Conservation (phyloP, 2,329 filamentous ascomycete genomes). For the Xylaria sp. region DNA sequence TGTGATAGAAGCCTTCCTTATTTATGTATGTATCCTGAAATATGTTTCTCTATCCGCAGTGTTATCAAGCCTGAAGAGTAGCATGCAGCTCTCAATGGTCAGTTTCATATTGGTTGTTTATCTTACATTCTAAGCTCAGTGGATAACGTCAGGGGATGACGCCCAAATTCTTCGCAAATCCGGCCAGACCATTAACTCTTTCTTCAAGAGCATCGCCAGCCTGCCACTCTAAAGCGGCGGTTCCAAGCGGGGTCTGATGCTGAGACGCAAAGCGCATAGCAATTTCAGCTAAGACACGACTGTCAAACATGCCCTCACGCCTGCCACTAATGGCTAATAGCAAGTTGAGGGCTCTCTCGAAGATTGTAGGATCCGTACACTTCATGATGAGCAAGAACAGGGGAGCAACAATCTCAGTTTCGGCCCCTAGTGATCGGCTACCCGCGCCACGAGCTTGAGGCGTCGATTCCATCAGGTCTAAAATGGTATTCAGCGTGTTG, state of each 20-base stretch:
- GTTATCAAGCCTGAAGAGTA: neutral
- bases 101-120: neutral
- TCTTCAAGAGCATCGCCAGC: conserved; percentile 4
- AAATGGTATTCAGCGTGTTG: conserved; percentile 3
- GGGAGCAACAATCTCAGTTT: conserved; percentile 22
- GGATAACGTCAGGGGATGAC: neutral
- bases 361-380: conserved; percentile 20
- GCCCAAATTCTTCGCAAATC: conserved; percentile 15
- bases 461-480: conserved; percentile 22
- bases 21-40: neutral
- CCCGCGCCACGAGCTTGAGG: conserved; percentile 1
- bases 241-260: neutral
- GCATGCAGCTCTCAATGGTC: neutral
- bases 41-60: neutral
- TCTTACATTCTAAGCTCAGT: neutral
- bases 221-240: conserved; percentile 13
- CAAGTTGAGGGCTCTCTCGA: conserved; percentile 18
- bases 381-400: conserved; percentile 25
- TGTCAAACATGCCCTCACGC: conserved; percentile 24
- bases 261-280: conserved; percentile 10
- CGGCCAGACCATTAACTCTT: conserved; percentile 6
- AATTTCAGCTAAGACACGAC: conserved; percentile 16
- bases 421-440: conserved; percentile 9
- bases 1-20: neutral
- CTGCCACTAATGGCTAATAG: conserved; percentile 14